Evolutionary conservation across 2,329 filamentous ascomycete genomes (phyloP), one percentile per base, ranked within the genome.

Genomic region (Venturia aucupariae): DNA sequence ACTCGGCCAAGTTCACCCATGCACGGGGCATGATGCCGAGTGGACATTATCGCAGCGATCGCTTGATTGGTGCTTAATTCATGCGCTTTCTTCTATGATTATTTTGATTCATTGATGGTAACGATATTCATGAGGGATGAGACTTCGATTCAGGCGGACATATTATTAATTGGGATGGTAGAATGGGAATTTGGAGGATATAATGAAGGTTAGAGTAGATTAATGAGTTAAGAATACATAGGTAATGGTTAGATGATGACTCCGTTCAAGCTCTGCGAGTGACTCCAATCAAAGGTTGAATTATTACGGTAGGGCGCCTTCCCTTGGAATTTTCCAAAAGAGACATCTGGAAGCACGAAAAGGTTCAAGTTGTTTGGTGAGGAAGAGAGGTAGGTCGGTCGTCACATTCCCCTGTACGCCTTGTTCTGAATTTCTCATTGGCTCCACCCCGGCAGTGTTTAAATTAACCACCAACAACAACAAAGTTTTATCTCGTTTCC

Each of bases 11-110:
- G 35, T 48, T 27, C 27, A n/a, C 5, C 8, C 22, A 46, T 24
- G 42, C 4, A 10, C 24, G 24, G n/a, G 63, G 38, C 22, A 22
- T 3, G 19, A 38, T 51, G 27, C 63, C 63, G 30, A 13, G 8
- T 24, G 63, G 63, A 22, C 44, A 35, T 44, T 64, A 39, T 27
- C 35, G 63, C 5, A 61, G 55, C 51, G 63, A 61, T 46, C 51
- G 63, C 7, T 64, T 61, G 61, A 39, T 64, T 32, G 42, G 35
- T 24, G 35, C 35, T 32, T 41, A 38, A 44, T 10, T 30, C 4
- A 4, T 8, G 39, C 7, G 4, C 13, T 60, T 24, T 35, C n/a
- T n/a, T n/a, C n/a, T n/a, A n/a, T n/a, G n/a, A n/a, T n/a, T n/a
- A n/a, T n/a, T n/a, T n/a, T n/a, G n/a, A n/a, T n/a, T n/a, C n/a